Evolutionary conservation across 306 rosid genomes (phyloP), one percentile per base, ranked within the genome.

Genomic region (Ormosia emarginata): DNA sequence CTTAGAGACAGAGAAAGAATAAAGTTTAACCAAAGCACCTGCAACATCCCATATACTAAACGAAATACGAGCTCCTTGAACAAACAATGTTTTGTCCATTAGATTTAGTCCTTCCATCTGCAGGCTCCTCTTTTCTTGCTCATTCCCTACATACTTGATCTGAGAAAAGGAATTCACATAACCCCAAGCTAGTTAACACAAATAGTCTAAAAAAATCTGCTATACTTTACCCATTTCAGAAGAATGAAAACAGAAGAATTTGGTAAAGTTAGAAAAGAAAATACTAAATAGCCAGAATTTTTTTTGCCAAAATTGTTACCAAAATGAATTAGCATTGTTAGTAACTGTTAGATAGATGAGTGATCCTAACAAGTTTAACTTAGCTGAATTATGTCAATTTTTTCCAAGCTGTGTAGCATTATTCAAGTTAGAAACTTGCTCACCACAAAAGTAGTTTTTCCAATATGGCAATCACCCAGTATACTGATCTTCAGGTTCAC

Each of bases 401-500:
- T 46, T 46, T 3, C 10, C 13, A 9, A 4, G 13, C 52, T 46
- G 50, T 14, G 11, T 47, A 47, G 15, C 5, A 47, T 47, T 47
- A 13, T 47, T 47, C 1, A 74, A 84, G 69, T 10, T 14, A 58
- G 17, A 53, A 63, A 29, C 1, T 37, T 17, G 74, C 86, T 86
- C 18, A 95, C 99, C 92, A 90, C 50, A 86, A 95, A 95, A 72
- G 94, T 93, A 36, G 99, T 95, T 85, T 95, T 95, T 15, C 99
- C 99, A 81, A 91, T 93, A 88, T 89, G 91, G 84, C 92, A 90
- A 86, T 95, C 99, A 17, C 99, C 99, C 93, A 95, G 80, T 82
- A 95, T 83, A 59, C 94, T 93, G 80, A 95, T 89, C 91, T 95
- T 95, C 72, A 95, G 81, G 80, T 43, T 82, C 37, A 95, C 97